These are phyloP conservation scores for Lepidium africanum DNA, from an alignment of 345 rosid species.

Conservation along the genomic window DNA sequence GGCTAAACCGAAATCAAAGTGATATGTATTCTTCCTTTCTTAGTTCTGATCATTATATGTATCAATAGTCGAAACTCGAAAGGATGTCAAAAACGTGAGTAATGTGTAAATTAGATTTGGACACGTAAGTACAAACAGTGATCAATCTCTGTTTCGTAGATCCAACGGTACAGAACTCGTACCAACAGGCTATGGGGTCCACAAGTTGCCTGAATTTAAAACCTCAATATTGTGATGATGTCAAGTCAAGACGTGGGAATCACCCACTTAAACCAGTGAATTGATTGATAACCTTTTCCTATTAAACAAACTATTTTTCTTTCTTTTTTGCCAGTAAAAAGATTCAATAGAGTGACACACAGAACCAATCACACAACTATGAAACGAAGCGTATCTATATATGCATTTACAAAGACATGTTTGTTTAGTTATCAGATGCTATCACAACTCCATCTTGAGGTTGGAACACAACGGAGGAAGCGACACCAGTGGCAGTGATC, in stretches of 20 bases:
- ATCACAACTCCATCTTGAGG: constrained; percentile 68
- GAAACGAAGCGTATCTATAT: not conserved
- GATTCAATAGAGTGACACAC: not conserved
- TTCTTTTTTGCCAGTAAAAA: not conserved
- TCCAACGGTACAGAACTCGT: constrained; percentile 21
- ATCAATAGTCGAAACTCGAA: not conserved
- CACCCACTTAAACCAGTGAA: constrained; percentile 15
- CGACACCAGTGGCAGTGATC: constrained; percentile 87
- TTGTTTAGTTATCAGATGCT: not conserved
- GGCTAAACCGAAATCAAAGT: constrained; percentile 3
- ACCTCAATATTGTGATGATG: constrained; percentile 11
- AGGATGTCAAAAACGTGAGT: not conserved
- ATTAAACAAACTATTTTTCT: not conserved
- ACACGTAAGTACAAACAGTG: constrained; percentile 9
- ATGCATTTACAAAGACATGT: constrained; percentile 15
- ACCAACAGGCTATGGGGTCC: constrained; percentile 5
- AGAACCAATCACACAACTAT: constrained; percentile 10
- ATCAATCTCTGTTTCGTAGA: constrained; percentile 8
- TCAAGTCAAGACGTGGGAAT: constrained; percentile 23
- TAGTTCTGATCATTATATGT: constrained; percentile 7
- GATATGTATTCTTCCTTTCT: constrained; percentile 23
- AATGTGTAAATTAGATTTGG: constrained; percentile 23
- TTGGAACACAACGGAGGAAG: constrained; percentile 74
- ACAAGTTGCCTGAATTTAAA: not conserved
- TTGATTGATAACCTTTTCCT: constrained; percentile 14